Base-by-base conservation (phyloP, 768 basidiomycete species). In the Thelephora aurantiotincta region DNA sequence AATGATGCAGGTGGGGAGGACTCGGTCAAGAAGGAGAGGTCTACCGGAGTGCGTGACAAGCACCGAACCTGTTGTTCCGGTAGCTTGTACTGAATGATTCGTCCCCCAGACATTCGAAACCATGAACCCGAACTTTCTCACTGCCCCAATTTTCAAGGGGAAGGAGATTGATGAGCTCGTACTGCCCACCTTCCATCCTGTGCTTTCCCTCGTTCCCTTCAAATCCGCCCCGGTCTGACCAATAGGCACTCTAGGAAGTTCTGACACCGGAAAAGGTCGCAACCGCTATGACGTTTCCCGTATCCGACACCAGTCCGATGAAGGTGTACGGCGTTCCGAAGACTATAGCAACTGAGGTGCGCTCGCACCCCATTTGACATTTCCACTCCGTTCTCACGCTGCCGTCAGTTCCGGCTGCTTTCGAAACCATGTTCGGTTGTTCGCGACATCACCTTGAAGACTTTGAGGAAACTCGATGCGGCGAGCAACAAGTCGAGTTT, bases 341-440 rank as follows among this genome's bases (percentile, higher is more conserved):
- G 52, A 77, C 74, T 49, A 55, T 87, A 49, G 63, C 80, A 26
- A 64, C 86, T 45, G 89, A 91, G 68, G 87, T 87, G 37, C 18
- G 73, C 63, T 11, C 4, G 35, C 3, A 12, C 14, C 16, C 18
- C 33, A 6, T 1, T 35, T 48, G 20, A 46, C 52, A 43, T 37
- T 45, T 35, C 46, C 50, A 23, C 37, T 50, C 23, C 18, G 41
- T 33, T 12, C 54, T 22, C 53, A 57, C 36, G 22, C 47, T 41
- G 5, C 22, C 45, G 9, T 22, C 52, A 88, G 81, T 86, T 76
- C 58, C 72, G 78, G 18, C 63, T 92, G 38, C 70, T 92, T 6
- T 75, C 79, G 1, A 69, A 70, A 47, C 83, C 88, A 0, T 80
- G 73, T 42, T 79, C 85, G 0, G 78, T 93, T 4, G 68, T 90